Percentiles rank a stretch among this genome's conserved stretches.
phyloP scores from a whole-genome alignment of 2,329 filamentous ascomycete genomes.

The Septoria linicola region DNA sequence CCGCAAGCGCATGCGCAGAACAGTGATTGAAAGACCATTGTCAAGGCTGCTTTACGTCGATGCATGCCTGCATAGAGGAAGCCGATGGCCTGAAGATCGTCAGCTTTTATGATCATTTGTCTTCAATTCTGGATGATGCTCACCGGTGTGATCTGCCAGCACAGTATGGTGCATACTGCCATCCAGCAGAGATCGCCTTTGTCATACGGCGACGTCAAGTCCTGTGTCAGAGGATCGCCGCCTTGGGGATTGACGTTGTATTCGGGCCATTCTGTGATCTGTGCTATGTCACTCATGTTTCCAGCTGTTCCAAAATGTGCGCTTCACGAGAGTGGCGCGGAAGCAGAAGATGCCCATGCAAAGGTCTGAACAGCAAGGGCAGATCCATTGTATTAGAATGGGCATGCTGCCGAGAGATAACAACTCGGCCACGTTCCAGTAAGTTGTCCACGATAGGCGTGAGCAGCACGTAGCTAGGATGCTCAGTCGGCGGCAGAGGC shows the following conservation, averaged over 20 bases:
- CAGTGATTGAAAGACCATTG: constrained; percentile 64
- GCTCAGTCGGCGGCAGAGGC: too few relatives aligned
- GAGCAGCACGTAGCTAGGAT: too few relatives aligned
- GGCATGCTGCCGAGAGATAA: too few relatives aligned
- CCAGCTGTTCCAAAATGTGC: too few relatives aligned
- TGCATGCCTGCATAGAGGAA: constrained; percentile 64
- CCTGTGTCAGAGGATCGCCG: constrained; percentile 42
- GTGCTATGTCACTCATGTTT: not conserved
- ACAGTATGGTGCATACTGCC: constrained; percentile 58
- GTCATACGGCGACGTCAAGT: constrained; percentile 45
- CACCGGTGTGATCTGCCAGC: constrained; percentile 63
- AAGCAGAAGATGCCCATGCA: too few relatives aligned
- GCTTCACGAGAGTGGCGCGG: too few relatives aligned
- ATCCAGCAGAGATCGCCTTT: constrained; percentile 64
- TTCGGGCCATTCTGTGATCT: constrained; percentile 2
- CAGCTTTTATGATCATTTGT: not conserved
- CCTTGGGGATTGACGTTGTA: not conserved
- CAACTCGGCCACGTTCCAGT: too few relatives aligned
- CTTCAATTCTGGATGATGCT: not conserved
- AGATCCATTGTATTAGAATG: too few relatives aligned
- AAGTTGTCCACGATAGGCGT: too few relatives aligned
- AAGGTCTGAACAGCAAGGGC: too few relatives aligned
- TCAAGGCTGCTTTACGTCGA: constrained; percentile 60
- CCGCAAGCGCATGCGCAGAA: constrained; percentile 49
- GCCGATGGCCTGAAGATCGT: constrained; percentile 51